Conservation (phyloP, 805 yeast genomes). For the Phaffomyces opuntiae region DNA sequence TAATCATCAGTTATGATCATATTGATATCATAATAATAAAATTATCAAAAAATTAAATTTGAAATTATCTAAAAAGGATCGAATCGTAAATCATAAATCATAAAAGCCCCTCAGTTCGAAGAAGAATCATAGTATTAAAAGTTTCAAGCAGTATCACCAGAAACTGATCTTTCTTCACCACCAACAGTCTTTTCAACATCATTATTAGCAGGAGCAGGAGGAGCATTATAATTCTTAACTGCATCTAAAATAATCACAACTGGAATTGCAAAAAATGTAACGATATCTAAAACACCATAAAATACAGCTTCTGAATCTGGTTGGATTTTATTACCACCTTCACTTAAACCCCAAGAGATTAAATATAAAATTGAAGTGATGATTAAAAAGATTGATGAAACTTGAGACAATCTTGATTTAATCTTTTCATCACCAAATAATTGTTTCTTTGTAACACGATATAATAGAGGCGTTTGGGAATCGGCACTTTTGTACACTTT, state of each 20-base stretch:
- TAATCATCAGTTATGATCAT: no score
- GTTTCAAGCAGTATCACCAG: slow-evolving; percentile 2
- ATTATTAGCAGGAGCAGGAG: neutral
- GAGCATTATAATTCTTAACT: slow-evolving; percentile 10
- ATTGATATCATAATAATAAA: no score
- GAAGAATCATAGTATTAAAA: no score
- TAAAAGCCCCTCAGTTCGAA: no score
- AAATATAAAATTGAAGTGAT: slow-evolving; percentile 37
- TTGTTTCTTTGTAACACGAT: slow-evolving; percentile 25
- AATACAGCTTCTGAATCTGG: slow-evolving; percentile 50
- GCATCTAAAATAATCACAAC: slow-evolving; percentile 21
- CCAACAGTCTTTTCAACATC: slow-evolving; percentile 11
- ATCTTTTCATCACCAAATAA: neutral
- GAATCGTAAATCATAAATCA: no score
- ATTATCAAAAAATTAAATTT: no score
- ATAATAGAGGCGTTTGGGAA: no score
- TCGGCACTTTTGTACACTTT: no score
- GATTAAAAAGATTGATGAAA: slow-evolving; percentile 24
- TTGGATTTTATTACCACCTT: slow-evolving; percentile 49
- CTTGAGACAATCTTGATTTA: neutral
- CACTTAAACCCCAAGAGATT: slow-evolving; percentile 44
- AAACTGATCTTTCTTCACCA: slow-evolving; percentile 1
- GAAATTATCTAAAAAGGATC: no score
- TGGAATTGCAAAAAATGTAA: slow-evolving; percentile 38
- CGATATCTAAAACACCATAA: slow-evolving; percentile 44